Evolutionary conservation across 2,329 filamentous ascomycete species (phyloP).

Genomic region (Pseudogymnoascus sp.): DNA sequence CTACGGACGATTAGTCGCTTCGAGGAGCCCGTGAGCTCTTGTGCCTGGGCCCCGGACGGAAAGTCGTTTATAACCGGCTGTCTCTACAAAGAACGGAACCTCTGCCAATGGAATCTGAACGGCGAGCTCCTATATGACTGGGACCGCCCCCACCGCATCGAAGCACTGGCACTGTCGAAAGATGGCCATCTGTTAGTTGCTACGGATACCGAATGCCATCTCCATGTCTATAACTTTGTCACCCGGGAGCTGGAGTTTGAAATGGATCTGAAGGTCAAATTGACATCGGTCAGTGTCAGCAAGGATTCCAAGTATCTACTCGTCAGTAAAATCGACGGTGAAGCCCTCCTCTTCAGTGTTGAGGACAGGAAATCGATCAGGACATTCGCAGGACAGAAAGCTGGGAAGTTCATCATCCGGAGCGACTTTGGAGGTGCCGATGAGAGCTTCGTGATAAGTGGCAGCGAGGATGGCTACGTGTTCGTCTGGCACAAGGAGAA

Average conservation of each 20-base stretch:
- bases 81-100: constrained; percentile 55
- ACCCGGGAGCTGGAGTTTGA: constrained; percentile 68
- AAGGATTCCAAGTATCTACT: constrained; percentile 72
- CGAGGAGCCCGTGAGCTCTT: constrained; percentile 76
- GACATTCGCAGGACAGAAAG: constrained; percentile 65
- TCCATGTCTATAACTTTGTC: constrained; percentile 76
- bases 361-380: constrained; percentile 62
- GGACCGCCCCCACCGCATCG: constrained; percentile 63
- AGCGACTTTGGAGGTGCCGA: constrained; percentile 80
- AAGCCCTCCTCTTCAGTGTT: constrained; percentile 72
- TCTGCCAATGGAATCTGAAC: constrained; percentile 62
- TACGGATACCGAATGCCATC: constrained; percentile 58
- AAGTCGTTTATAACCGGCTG: constrained; percentile 71
- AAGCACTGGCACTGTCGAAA: constrained; percentile 74
- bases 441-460: constrained; percentile 84
- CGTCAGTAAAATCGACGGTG: constrained; percentile 69
- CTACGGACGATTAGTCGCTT: constrained; percentile 60
- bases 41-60: constrained; percentile 78
- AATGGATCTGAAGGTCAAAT: constrained; percentile 56
- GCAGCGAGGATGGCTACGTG: constrained; percentile 71
- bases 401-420: constrained; percentile 71
- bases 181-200: constrained; percentile 75
- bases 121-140: constrained; percentile 57
- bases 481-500: constrained; percentile 89
- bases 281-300: constrained; percentile 75